Evolutionary conservation across 208 protist genomes (phyloP), one percentile per base, ranked within the genome.

Genomic region (Trypanosoma melophagium): DNA sequence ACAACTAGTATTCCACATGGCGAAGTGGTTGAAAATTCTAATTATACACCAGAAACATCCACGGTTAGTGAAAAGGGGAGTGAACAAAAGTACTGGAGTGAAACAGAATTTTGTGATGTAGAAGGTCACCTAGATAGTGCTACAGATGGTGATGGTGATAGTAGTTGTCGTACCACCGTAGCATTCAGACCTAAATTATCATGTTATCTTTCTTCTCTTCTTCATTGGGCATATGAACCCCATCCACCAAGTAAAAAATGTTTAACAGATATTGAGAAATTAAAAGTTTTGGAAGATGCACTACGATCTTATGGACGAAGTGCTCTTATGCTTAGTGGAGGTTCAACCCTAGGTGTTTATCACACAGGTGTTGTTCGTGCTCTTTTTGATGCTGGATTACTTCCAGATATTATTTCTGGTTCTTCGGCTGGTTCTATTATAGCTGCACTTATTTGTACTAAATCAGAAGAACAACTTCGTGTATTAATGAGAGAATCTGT

Each of bases 281-380:
- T 88, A 2, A 42, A 59, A 9, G 77, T 92, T 9, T 69, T 95
- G 22, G 65, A 66, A 28, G 69, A 87, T 57, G 76, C 81, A 35
- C 56, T 81, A 31, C 79, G 71, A 19, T 83, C 83, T n/a, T 91
- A 76, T 62, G 89, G 87, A 10, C 69, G 87, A 3, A 87, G 84
- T n/a, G 87, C 87, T 19, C 74, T 95, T 12, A 69, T 97, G 44
- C 69, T 97, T 16, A 87, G 78, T 62, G 89, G 87, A 19, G 89
- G 88, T 4, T 59, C 78, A 7, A 83, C 84, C 14, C 73, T 95
- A 69, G 86, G 86, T n/a, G 81, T 90, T 21, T 94, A 91, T 71
- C 92, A 95, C 72, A 80, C 78, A 28, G 87, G 84, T 22, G 84
- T 93, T 41, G 66, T 81, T 14, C 72, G 82, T 17, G 79, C 74